phyloP scores from a whole-genome alignment of 2,329 filamentous ascomycete species.

The Alternaria arbusti region DNA sequence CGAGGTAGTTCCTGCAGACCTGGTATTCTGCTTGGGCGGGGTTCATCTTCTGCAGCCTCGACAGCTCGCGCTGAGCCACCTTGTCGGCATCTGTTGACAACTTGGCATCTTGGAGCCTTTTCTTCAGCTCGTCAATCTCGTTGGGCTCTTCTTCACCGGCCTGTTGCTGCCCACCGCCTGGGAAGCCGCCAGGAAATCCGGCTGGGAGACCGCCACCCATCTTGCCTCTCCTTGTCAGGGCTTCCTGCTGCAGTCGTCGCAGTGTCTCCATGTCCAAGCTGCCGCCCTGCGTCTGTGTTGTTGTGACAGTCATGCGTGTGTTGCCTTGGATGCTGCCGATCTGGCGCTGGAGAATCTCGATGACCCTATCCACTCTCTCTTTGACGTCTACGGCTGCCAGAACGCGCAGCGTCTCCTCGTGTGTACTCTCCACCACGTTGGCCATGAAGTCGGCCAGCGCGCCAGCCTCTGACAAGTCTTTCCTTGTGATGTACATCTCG shows the following conservation, averaged over 20 bases:
- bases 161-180: slow-evolving; percentile 54
- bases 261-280: slow-evolving; percentile 54
- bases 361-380: slow-evolving; percentile 78
- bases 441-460: slow-evolving; percentile 95
- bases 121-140: slow-evolving; percentile 89
- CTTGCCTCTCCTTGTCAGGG: slow-evolving; percentile 44
- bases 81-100: slow-evolving; percentile 85
- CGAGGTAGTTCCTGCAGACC: slow-evolving; percentile 89
- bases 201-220: slow-evolving; percentile 42
- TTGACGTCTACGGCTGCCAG: slow-evolving; percentile 81
- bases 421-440: slow-evolving; percentile 83
- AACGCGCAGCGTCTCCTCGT: slow-evolving; percentile 90
- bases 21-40: slow-evolving; percentile 96
- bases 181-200: slow-evolving; percentile 51
- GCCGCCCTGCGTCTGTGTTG: slow-evolving; percentile 60
- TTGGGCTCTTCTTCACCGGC: slow-evolving; percentile 77
- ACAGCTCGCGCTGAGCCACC: slow-evolving; percentile 87
- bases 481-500: slow-evolving; percentile 84
- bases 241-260: slow-evolving; percentile 52
- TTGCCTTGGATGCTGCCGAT: slow-evolving; percentile 84
- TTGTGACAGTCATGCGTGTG: slow-evolving; percentile 82
- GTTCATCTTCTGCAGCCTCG: slow-evolving; percentile 91
- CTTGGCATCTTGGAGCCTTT: slow-evolving; percentile 80
- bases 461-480: slow-evolving; percentile 82
- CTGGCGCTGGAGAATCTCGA: slow-evolving; percentile 83